Evolutionary conservation across 208 protist genomes (phyloP).

Genomic region (Blechomonas ayalai): DNA sequence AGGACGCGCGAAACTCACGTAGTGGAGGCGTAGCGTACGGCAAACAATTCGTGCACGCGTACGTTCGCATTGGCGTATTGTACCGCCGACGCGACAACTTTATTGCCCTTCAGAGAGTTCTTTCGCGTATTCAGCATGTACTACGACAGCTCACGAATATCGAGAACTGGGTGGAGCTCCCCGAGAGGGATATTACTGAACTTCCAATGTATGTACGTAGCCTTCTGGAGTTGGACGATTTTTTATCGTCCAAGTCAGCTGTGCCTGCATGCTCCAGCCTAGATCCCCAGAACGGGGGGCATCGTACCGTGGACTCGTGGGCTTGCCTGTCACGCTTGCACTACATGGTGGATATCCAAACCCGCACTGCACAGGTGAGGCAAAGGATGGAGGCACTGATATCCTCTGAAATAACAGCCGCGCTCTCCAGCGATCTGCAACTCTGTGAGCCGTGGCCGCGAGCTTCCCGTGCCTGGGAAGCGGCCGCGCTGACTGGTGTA

Average conservation of each 20-base stretch:
- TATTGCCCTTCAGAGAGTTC: constrained; percentile 18
- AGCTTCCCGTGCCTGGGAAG: background rate
- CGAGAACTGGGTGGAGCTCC: constrained; percentile 80
- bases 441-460: constrained; percentile 4
- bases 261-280: too few relatives aligned
- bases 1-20: constrained; percentile 25
- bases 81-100: constrained; percentile 65
- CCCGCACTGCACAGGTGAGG: constrained; percentile 9
- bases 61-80: constrained; percentile 51
- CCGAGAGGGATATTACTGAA: constrained; percentile 76
- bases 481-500: constrained; percentile 21
- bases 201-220: constrained; percentile 31
- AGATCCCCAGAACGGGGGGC: constrained; percentile 5
- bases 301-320: constrained; percentile 9
- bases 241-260: too few relatives aligned
- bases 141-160: constrained; percentile 30
- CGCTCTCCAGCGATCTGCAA: background rate
- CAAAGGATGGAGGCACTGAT: constrained; percentile 20
- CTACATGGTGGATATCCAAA: constrained; percentile 16
- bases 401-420: constrained; percentile 8
- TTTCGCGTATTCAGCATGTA: constrained; percentile 18
- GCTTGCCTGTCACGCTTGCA: constrained; percentile 9
- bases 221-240: constrained; percentile 32
- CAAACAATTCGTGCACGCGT: constrained; percentile 38
- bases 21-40: constrained; percentile 26